phyloP scores from a whole-genome alignment of 257 asterid genomes.

The Solanum chiquidenum region DNA sequence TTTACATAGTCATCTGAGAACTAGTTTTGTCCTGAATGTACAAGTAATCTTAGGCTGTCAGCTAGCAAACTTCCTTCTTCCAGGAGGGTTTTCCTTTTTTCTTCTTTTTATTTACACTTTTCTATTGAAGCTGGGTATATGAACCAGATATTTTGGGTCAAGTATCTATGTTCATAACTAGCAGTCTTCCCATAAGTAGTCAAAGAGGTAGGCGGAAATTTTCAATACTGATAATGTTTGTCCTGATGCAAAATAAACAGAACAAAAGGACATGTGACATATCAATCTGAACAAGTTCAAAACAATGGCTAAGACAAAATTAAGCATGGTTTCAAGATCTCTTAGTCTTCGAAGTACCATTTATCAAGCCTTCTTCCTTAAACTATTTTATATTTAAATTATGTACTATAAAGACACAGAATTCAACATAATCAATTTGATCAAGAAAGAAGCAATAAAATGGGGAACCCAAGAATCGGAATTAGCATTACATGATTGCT shows the following conservation, averaged over 20 bases:
- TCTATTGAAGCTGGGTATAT: not conserved
- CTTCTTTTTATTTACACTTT: not conserved
- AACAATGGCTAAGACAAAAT: not conserved
- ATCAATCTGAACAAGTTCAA: not conserved
- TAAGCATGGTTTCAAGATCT: not conserved
- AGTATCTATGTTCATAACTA: not conserved
- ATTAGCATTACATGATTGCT: constrained; percentile 56
- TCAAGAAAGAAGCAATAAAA: not conserved
- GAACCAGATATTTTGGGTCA: not conserved
- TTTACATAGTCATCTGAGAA: not conserved
- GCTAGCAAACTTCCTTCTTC: not conserved
- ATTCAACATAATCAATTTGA: not conserved
- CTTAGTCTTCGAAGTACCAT: not conserved
- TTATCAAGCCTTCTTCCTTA: not conserved
- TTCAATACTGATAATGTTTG: not conserved
- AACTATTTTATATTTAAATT: not conserved
- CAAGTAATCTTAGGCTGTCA: not conserved
- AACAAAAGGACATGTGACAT: not conserved
- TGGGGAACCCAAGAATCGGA: not conserved
- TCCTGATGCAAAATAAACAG: not conserved
- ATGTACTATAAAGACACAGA: not conserved
- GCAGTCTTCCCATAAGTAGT: not conserved
- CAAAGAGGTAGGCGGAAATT: not conserved
- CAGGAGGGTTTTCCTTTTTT: not conserved
- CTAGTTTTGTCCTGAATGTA: not conserved